Evolutionary conservation across 176 grass and related monocot genomes (phyloP).

Genomic region (Rhynchospora breviuscula): DNA sequence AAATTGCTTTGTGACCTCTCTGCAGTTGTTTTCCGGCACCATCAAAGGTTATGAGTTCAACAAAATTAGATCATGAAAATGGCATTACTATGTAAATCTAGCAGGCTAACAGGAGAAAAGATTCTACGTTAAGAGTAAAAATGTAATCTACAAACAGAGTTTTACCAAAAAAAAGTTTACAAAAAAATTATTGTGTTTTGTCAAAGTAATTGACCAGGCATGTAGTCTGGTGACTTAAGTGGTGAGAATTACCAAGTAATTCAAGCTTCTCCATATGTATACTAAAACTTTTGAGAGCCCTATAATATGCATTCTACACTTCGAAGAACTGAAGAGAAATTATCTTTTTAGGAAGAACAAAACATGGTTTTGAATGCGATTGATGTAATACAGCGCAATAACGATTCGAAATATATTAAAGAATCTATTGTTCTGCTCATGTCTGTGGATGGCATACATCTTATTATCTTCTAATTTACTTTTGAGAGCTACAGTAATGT

Average conservation of each 20-base stretch:
- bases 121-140: background rate
- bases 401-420: background rate
- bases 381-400: background rate
- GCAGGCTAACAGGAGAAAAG: background rate
- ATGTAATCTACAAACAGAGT: background rate
- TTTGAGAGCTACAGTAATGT: background rate
- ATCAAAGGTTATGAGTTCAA: background rate
- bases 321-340: no score
- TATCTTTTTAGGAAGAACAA: background rate
- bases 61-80: no score
- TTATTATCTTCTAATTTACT: background rate
- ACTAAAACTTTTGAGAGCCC: no score
- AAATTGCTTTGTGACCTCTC: conserved; percentile 45
- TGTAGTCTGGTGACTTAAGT: background rate
- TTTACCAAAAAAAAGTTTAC: no score
- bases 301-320: no score
- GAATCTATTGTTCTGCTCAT: background rate
- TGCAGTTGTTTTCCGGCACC: background rate
- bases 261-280: background rate
- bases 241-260: background rate
- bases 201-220: background rate
- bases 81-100: no score
- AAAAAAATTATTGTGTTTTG: background rate
- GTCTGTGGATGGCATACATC: background rate
- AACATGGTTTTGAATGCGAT: background rate